Evolutionary conservation across 1,284 basidiomycete genomes (phyloP).

Genomic region (Pulchroboletus neoregius): DNA sequence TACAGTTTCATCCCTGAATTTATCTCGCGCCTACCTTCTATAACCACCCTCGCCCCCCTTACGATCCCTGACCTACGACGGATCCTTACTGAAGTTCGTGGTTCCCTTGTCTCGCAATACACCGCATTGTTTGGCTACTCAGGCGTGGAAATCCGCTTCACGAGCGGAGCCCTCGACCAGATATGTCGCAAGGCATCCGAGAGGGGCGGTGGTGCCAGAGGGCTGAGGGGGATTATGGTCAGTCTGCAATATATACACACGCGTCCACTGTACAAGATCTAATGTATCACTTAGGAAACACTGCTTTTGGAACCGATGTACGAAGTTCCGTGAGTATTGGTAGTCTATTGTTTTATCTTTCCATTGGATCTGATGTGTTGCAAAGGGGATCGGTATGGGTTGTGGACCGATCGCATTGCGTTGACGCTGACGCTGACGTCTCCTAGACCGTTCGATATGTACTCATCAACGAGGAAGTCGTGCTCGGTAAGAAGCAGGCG

Average conservation of each 20-base stretch:
- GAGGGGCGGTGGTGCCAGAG: conserved; percentile 86
- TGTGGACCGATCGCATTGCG: neutral
- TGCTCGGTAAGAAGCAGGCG: conserved; percentile 46
- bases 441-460: conserved; percentile 58
- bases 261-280: conserved; percentile 1
- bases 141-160: conserved; percentile 78
- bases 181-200: conserved; percentile 77
- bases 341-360: neutral
- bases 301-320: conserved; percentile 86
- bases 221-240: conserved; percentile 85
- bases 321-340: conserved; percentile 77
- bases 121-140: conserved; percentile 77
- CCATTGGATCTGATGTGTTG: conserved; percentile 6
- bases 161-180: conserved; percentile 67
- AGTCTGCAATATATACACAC: conserved; percentile 18
- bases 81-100: conserved; percentile 88
- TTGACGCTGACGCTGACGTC: conserved; percentile 14
- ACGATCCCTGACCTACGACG: conserved; percentile 74
- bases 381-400: conserved; percentile 44
- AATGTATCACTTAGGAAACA: conserved; percentile 52
- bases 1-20: conserved; percentile 90
- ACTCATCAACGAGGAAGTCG: conserved; percentile 54
- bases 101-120: conserved; percentile 89
- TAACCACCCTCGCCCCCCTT: conserved; percentile 80
- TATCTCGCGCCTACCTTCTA: conserved; percentile 83